Conservation (phyloP, 2,329 filamentous ascomycete species). For the Penicillium glabrum region DNA sequence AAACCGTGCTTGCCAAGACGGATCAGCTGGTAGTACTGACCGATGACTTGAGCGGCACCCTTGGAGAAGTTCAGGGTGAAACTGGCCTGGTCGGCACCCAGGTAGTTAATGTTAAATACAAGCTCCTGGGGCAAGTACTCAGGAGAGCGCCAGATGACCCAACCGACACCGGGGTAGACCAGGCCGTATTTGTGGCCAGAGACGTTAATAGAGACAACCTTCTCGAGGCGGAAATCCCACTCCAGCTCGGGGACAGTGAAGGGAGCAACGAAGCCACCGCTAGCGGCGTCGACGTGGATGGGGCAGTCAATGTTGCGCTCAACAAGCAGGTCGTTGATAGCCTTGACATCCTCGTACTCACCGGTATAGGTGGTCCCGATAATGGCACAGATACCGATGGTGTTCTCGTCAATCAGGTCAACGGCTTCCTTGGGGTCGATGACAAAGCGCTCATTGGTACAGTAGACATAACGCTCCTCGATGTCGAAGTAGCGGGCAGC, state of each 20-base stretch:
- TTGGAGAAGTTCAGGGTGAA: slow-evolving; percentile 98
- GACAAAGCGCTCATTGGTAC: slow-evolving; percentile 60
- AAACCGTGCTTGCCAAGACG: slow-evolving; percentile 91
- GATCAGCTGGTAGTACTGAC: slow-evolving; percentile 96
- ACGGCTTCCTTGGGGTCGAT: slow-evolving; percentile 65
- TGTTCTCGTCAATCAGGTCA: slow-evolving; percentile 65
- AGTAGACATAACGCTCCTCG: slow-evolving; percentile 78
- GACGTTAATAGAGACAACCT: slow-evolving; percentile 90
- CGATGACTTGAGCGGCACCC: slow-evolving; percentile 90
- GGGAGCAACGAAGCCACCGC: slow-evolving; percentile 87
- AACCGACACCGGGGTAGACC: slow-evolving; percentile 89
- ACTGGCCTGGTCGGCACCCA: slow-evolving; percentile 89
- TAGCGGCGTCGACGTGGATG: slow-evolving; percentile 92
- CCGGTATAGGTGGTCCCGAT: slow-evolving; percentile 93
- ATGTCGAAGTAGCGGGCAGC: slow-evolving; percentile 86
- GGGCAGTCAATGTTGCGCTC: slow-evolving; percentile 74
- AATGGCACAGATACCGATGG: slow-evolving; percentile 89
- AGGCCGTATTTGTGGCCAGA: slow-evolving; percentile 85
- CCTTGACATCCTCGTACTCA: slow-evolving; percentile 92
- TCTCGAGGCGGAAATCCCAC: slow-evolving; percentile 90
- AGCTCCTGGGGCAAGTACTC: slow-evolving; percentile 86
- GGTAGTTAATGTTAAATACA: slow-evolving; percentile 99
- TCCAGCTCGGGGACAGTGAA: slow-evolving; percentile 80
- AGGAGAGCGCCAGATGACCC: slow-evolving; percentile 84
- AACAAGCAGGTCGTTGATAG: slow-evolving; percentile 81